Base-by-base conservation (phyloP, 2,329 filamentous ascomycete genomes). In the Hypoxylon sp. region DNA sequence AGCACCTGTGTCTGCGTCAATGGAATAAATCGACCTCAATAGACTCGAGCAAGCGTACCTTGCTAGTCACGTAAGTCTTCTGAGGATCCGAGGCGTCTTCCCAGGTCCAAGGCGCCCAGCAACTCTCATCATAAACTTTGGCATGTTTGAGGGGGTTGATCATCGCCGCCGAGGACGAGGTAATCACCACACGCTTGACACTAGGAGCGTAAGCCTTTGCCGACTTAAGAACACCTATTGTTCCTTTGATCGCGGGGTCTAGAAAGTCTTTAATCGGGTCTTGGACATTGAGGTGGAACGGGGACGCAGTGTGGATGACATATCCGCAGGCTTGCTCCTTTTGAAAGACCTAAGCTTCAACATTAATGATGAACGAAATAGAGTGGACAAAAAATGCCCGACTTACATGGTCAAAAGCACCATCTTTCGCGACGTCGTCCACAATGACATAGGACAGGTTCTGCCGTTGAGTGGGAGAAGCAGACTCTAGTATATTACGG, bases 251-350 rank as follows among this genome's bases (percentile, higher is more conserved):
- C 5, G 81, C 81, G 0, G 81, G 82, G 35, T 82, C 74, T 7
- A 84, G 71, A 16, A 84, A 72, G 31, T 80, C 77, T 12, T 65
- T 69, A 7, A 71, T 64, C 4, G 71, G 71, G 48, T 77, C 74
- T 2, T 81, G 78, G 35, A 86, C 78, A 37, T 84, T 83, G 67
- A 85, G 81, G 62, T 89, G 86, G 73, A 89, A 92, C 0, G 90
- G 89, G 0, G 82, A 86, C 2, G 88, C 87, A 4, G 87, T 90
- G 68, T 91, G 87, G 41, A 91, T 78, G 37, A 93, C 87, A 34
- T 81, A 85, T 62, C 90, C 86, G 56, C 93, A 89, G 0, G 84
- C 81, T 0, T 71, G 69, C 1, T 72, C 60, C 2, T 71, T 69
- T 55, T 70, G 62, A n/a, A 79, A 66, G 6, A 69, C 71, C 64